Evolutionary conservation across 257 asterid genomes (phyloP).

Genomic region (Hygrophila difformis): DNA sequence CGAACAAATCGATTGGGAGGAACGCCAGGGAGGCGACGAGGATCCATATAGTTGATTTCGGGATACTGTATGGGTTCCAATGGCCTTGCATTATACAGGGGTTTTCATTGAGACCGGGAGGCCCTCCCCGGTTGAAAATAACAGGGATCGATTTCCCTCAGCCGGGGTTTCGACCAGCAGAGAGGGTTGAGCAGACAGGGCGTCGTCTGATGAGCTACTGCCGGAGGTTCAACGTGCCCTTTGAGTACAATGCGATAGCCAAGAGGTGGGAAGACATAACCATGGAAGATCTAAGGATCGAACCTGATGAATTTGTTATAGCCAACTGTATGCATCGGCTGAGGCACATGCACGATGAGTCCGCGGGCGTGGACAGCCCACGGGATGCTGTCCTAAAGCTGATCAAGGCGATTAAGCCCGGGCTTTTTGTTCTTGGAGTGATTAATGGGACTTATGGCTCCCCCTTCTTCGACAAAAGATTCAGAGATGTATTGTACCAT

Average conservation of each 20-base stretch:
- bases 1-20: conserved; percentile 41
- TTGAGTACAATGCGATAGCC: conserved; percentile 49
- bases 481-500: conserved; percentile 38
- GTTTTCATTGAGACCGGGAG: conserved; percentile 46
- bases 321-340: conserved; percentile 51
- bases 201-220: conserved; percentile 32
- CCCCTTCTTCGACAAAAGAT: conserved; percentile 33
- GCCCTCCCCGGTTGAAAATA: conserved; percentile 44
- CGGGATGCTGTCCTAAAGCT: conserved; percentile 32
- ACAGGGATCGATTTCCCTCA: conserved; percentile 71
- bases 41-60: conserved; percentile 61
- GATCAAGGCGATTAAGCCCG: conserved; percentile 32
- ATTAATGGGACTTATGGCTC: conserved; percentile 33
- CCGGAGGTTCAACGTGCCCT: conserved; percentile 39
- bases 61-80: conserved; percentile 60
- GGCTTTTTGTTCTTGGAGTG: conserved; percentile 36
- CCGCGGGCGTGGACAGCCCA: conserved; percentile 20
- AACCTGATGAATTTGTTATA: conserved; percentile 40
- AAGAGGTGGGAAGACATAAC: conserved; percentile 47
- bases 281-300: conserved; percentile 39
- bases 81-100: conserved; percentile 74
- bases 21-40: conserved; percentile 14
- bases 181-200: conserved; percentile 56
- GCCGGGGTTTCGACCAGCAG: conserved; percentile 52
- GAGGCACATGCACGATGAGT: conserved; percentile 41